Base-by-base conservation (phyloP, 495 filamentous ascomycete genomes). In the Daldinia bambusicola region DNA sequence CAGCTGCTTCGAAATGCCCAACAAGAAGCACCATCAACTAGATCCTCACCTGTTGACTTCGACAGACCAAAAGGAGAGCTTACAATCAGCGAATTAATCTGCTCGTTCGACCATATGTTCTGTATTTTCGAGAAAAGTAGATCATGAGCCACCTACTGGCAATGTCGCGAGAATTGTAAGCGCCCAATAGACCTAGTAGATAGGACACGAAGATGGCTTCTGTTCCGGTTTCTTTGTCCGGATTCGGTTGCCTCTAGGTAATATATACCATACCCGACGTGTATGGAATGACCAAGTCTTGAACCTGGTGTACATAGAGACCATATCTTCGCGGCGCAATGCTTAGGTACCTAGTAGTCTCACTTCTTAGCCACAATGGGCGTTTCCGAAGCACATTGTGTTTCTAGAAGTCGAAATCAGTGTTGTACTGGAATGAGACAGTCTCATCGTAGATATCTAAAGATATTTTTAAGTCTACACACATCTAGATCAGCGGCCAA, bases 231-330 rank as follows among this genome's bases (percentile, higher is more conserved):
- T 40, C 53, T 43, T 20, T 63, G 43, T 61, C 70, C 70, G 70
- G 70, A 72, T 72, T 72, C 70, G 61, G 70, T 20, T 61, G 45
- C 52, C 55, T 60, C 57, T 22, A 14, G 8, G 26, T 38, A 18
- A 48, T 18, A 57, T 18, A 38, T n/a, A 30, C 26, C 26, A 26
- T 26, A 26, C 26, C 26, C 26, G 26, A 26, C 3, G 26, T 26
- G 26, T 34, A 52, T 50, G 56, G 56, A 45, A 53, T 53, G 51
- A 67, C 37, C 57, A 31, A 13, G 36, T 26, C 16, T 5, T 45
- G 13, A 8, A n/a, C 37, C n/a, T 32, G 18, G 13, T 45, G 22
- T 32, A 13, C 38, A 38, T 18, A 34, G 22, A 45, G 20, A 18
- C 56, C 22, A 43, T 43, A 43, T 26, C 22, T 31, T 32, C 45